These are phyloP conservation scores for Tolypocladium tropicale DNA, from an alignment of 2,329 filamentous ascomycete species.

Conservation along the genomic window DNA sequence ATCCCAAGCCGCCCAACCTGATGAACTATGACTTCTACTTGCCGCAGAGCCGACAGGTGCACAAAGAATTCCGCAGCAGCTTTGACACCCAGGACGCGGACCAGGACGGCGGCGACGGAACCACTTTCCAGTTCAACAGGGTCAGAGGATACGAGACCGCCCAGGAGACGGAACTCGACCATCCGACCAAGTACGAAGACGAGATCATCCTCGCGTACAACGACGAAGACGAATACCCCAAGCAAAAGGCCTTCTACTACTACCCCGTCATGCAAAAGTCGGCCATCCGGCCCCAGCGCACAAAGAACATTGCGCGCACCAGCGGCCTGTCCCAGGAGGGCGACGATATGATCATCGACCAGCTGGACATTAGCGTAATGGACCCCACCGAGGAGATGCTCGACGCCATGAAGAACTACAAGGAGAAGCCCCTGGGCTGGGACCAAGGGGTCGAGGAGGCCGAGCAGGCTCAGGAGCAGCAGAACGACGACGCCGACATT, in stretches of 20 bases:
- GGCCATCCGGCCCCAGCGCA: constrained; percentile 51
- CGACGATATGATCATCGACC: constrained; percentile 42
- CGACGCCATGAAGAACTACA: constrained; percentile 41
- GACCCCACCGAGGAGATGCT: constrained; percentile 45
- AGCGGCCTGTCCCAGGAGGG: constrained; percentile 34
- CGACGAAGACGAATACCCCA: constrained; percentile 38
- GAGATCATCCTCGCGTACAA: constrained; percentile 52
- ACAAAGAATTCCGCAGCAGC: constrained; percentile 46
- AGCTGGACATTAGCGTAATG: constrained; percentile 43
- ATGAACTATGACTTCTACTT: constrained; percentile 62
- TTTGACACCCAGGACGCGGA: constrained; percentile 49
- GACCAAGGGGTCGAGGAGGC: constrained; percentile 28
- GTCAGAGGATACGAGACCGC: constrained; percentile 56
- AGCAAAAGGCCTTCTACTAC: constrained; percentile 53
- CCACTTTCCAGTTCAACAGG: constrained; percentile 53
- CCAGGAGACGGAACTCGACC: constrained; percentile 44
- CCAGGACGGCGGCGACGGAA: constrained; percentile 42
- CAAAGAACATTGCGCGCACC: constrained; percentile 50
- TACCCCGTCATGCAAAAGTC: constrained; percentile 59
- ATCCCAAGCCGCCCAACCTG: constrained; percentile 44
- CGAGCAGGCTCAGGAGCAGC: constrained; percentile 14
- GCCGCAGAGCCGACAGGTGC: constrained; percentile 34
- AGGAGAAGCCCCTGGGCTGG: constrained; percentile 40
- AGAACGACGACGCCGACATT: constrained; percentile 16
- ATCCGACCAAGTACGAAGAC: constrained; percentile 51